Evolutionary conservation across 208 protist genomes (phyloP), one percentile per base, ranked within the genome.

Genomic region (Angomonas ambiguus): DNA sequence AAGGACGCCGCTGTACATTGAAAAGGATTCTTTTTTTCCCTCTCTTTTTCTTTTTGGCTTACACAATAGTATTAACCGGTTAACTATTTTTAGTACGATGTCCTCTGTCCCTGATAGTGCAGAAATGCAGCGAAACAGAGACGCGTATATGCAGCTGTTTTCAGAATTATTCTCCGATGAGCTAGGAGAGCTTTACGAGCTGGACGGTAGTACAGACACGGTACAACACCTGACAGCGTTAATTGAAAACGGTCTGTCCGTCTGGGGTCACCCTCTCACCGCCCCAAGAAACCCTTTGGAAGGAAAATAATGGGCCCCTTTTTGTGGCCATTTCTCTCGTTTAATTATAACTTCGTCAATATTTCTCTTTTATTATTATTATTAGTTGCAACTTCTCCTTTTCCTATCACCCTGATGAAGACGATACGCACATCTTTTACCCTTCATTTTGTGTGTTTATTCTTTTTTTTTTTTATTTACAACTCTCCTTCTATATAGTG

Each of bases 61-160:
- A n/a, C n/a, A n/a, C n/a, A n/a, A n/a, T n/a, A n/a, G n/a, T n/a
- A n/a, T 45, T n/a, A 16, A 45, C 16, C 16, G 38, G 8, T 45
- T 16, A n/a, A 45, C 38, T 45, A 45, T 8, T 45, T 45, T 45
- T 45, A 8, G 5, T 56, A 6, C n/a, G n/a, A 56, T 56, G 49
- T 30, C n/a, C 27, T 16, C 62, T 13, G 65, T 45, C n/a, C 51
- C 48, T 18, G 65, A 42, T 1, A 66, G 65, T 11, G 68, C 77
- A 11, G 68, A 69, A 33, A 73, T 79, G 48, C 84, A 92, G 58
- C 72, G 63, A 33, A 65, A 78, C 27, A 70, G 85, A 5, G 88
- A 96, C 66, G 77, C 77, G 22, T 96, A 96, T 75, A 96, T 96
- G 91, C 80, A 91, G 62, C 72, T 80, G 35, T 91, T 96, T 68